Evolutionary conservation across 2,329 filamentous ascomycete species (phyloP), one percentile per base, ranked within the genome.

Genomic region (Fusarium musae): DNA sequence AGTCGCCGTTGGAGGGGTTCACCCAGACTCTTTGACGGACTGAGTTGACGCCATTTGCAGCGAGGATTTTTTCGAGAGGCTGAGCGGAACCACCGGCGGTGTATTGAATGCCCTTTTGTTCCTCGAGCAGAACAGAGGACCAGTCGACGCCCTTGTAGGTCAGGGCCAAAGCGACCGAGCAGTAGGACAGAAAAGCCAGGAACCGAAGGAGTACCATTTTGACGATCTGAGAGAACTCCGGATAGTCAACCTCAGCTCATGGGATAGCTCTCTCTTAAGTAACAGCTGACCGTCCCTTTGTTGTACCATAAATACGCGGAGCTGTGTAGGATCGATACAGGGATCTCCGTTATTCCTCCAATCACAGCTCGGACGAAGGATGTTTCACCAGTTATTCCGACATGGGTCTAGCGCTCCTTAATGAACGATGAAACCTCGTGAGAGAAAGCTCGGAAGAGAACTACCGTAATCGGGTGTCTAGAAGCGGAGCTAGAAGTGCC

Each of bases 11-110:
- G 16, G 86, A 83, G 0, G 90, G 89, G 74, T 92, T 92, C 30
- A 93, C 92, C 92, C 92, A 94, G 47, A 94, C 81, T 32, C 92
- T 86, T 79, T 94, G 92, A 23, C 92, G 88, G 50, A 93, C 89
- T 0, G 89, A 92, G 80, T 93, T 93, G 74, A 93, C 88, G 19
- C 92, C 92, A 34, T 85, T 88, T 16, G 82, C 82, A 7, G 84
- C 87, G 7, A 93, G 82, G 59, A 93, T 93, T 5, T 82, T 85
- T 77, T 94, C 92, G 3, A 94, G 84, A 0, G 89, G 81, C 65
- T 89, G 83, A 0, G 82, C 80, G 4, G 82, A 80, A 42, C 91
- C 91, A 0, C 84, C 79, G 54, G 86, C 88, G 72, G 89, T 91
- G 84, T 92, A 94, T 1, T 82, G 82, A 70, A 89, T 86, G 3